Percentiles rank a stretch among this genome's conserved stretches.
phyloP scores from a whole-genome alignment of 192 early-diverging fungal genomes.

The Entomortierella chlamydospora region DNA sequence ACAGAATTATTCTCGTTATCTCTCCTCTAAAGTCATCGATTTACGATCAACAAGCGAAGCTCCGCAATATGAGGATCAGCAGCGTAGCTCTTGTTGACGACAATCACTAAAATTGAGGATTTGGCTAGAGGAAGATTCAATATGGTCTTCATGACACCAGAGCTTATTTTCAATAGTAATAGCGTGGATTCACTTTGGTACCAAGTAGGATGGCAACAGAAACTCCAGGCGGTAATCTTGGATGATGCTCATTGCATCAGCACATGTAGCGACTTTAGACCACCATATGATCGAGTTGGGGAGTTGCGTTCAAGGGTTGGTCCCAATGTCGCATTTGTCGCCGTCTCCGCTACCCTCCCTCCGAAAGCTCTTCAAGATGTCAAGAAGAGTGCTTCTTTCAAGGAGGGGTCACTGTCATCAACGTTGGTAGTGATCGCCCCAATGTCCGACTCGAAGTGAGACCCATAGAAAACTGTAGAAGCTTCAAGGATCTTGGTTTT shows the following conservation, averaged over 20 bases:
- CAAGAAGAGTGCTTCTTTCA: constrained; percentile 10
- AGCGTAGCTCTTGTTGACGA: not conserved
- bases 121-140: constrained; percentile 12
- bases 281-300: not conserved
- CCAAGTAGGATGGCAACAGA: not conserved
- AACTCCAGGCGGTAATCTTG: constrained; percentile 1
- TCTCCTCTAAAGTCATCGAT: not conserved
- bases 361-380: not conserved
- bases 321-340: constrained; percentile 9
- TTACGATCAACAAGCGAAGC: not conserved
- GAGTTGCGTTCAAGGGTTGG: constrained; percentile 4
- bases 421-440: constrained; percentile 11
- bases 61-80: not conserved
- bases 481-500: not conserved
- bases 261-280: constrained; percentile 21
- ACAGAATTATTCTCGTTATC: not conserved
- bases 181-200: constrained; percentile 8
- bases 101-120: not conserved
- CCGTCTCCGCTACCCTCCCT: constrained; percentile 17
- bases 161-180: not conserved
- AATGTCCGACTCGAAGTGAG: constrained; percentile 21
- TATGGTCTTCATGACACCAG: constrained; percentile 29
- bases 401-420: not conserved
- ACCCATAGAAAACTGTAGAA: not conserved
- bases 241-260: constrained; percentile 28